Evolutionary conservation across 805 yeast genomes (phyloP).

Genomic region (Yamadazyma tumulicola): DNA sequence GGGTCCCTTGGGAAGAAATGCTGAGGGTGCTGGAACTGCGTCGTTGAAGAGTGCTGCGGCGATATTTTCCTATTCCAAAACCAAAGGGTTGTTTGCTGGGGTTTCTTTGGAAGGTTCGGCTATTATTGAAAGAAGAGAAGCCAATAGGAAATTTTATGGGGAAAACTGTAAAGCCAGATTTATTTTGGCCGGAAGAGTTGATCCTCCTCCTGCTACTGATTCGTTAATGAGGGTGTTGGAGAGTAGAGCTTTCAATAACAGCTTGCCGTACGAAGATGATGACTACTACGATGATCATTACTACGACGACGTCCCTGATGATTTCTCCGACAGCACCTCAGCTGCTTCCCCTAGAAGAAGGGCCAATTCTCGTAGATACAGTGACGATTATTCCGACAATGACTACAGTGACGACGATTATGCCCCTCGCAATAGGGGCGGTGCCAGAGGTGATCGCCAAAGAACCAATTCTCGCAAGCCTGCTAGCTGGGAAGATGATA

Average conservation of each 20-base stretch:
- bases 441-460: constrained; percentile 7
- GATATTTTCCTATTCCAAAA: constrained; percentile 88
- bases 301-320: constrained; percentile 67
- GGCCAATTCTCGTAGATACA: constrained; percentile 18
- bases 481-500: constrained; percentile 77
- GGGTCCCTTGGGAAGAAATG: constrained; percentile 95
- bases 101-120: constrained; percentile 96
- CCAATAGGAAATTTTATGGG: constrained; percentile 93
- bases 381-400: constrained; percentile 34
- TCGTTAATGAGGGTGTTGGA: constrained; percentile 82
- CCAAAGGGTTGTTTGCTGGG: constrained; percentile 96
- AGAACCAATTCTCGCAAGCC: constrained; percentile 10
- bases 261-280: constrained; percentile 45
- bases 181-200: constrained; percentile 83
- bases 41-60: constrained; percentile 85
- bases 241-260: constrained; percentile 72
- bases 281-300: constrained; percentile 61
- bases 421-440: constrained; percentile 29
- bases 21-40: constrained; percentile 96
- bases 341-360: constrained; percentile 26
- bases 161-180: constrained; percentile 80
- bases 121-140: constrained; percentile 94
- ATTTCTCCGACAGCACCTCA: constrained; percentile 56
- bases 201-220: constrained; percentile 89
- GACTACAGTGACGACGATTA: constrained; percentile 22